phyloP scores from a whole-genome alignment of 306 rosid species.

The Oxytropis ochrocephala region DNA sequence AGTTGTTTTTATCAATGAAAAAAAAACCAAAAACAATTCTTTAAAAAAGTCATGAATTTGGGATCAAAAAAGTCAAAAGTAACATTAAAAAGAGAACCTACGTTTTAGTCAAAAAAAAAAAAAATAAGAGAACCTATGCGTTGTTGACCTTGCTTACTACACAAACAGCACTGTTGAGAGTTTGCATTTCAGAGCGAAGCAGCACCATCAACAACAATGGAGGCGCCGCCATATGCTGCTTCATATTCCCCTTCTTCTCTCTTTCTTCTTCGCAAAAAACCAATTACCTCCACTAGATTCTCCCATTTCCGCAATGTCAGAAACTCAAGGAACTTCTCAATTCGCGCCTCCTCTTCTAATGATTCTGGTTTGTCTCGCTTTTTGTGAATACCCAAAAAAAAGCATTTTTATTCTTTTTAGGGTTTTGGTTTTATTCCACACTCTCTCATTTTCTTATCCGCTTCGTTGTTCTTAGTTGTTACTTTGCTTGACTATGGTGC shows the following conservation, averaged over 20 bases:
- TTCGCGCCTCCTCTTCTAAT: conserved; percentile 60
- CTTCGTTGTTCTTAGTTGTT: conserved; percentile 41
- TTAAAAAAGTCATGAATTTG: no score
- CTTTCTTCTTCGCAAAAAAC: conserved; percentile 31
- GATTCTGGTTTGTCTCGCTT: conserved; percentile 52
- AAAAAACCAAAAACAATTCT: no score
- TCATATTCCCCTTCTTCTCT: conserved; percentile 39
- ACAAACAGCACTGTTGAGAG: not conserved
- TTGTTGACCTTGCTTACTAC: no score
- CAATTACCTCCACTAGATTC: not conserved
- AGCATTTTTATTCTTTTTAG: not conserved
- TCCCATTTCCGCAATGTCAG: conserved; percentile 20
- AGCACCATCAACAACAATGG: conserved; percentile 41
- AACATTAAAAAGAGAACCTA: no score
- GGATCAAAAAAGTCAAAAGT: no score
- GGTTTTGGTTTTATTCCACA: not conserved
- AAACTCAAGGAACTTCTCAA: conserved; percentile 37
- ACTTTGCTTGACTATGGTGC: conserved; percentile 93
- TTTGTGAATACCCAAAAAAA: not conserved
- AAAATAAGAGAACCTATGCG: no score
- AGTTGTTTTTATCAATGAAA: no score
- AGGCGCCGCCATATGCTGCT: conserved; percentile 52
- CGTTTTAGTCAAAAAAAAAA: no score
- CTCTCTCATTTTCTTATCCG: not conserved
- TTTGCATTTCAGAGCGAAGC: not conserved